phyloP scores from a whole-genome alignment of 1,139 yeast genomes.

The Chernovozyma aurita region DNA sequence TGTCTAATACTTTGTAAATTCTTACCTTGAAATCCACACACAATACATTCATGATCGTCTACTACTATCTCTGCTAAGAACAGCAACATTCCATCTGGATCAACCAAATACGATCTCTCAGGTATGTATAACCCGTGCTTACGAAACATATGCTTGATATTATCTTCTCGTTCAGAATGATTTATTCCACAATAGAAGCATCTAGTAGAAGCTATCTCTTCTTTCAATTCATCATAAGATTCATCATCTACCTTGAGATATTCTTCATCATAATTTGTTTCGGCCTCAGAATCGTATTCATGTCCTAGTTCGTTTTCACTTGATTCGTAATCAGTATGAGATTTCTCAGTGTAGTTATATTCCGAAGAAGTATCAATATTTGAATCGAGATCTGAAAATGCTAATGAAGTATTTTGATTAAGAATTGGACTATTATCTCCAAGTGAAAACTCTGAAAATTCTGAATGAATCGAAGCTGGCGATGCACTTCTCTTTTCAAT shows the following conservation, averaged over 20 bases:
- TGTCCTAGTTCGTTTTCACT: constrained; percentile 17
- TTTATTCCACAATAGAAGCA: constrained; percentile 42
- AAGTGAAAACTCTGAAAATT: constrained; percentile 60
- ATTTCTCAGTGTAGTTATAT: constrained; percentile 33
- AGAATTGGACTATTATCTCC: constrained; percentile 33
- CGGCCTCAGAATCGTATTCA: constrained; percentile 23
- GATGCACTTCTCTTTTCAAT: constrained; percentile 35
- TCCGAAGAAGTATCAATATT: constrained; percentile 47
- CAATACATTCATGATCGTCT: constrained; percentile 45
- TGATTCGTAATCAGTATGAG: constrained; percentile 19
- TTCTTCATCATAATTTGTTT: constrained; percentile 16
- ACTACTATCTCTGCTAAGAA: constrained; percentile 42
- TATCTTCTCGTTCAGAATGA: constrained; percentile 36
- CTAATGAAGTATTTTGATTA: constrained; percentile 13
- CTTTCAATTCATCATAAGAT: constrained; percentile 19
- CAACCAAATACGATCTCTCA: constrained; percentile 36
- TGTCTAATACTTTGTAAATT: constrained; percentile 48
- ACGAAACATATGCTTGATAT: constrained; percentile 45
- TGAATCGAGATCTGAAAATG: constrained; percentile 32
- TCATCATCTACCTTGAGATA: constrained; percentile 20
- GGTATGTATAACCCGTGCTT: constrained; percentile 51
- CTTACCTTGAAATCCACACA: constrained; percentile 50
- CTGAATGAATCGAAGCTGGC: constrained; percentile 50
- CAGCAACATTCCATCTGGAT: constrained; percentile 42
- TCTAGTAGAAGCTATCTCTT: constrained; percentile 20